These are phyloP conservation scores for Leptographium lundbergii DNA, from an alignment of 2,329 filamentous ascomycete species.

Conservation along the genomic window DNA sequence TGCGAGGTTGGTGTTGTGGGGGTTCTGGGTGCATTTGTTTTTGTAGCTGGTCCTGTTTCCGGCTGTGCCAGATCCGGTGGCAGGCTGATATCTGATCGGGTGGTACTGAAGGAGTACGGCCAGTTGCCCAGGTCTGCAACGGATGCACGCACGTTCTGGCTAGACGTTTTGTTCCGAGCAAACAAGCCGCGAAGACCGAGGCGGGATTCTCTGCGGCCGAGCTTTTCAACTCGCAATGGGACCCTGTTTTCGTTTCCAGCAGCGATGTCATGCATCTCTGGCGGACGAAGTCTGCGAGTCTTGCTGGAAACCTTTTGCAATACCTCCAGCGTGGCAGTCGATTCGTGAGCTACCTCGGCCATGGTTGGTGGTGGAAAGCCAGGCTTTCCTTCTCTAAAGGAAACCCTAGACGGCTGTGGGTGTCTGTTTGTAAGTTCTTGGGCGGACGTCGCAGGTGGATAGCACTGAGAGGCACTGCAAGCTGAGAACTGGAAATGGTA, in stretches of 20 bases:
- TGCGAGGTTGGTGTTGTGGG: neutral
- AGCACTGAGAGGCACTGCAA: neutral
- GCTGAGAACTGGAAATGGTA: neutral
- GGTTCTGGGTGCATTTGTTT: neutral
- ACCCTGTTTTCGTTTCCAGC: conserved; percentile 24
- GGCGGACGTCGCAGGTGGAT: neutral
- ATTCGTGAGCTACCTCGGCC: neutral
- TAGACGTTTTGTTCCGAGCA: conserved; percentile 13
- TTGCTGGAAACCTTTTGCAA: conserved; percentile 18
- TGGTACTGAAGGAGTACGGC: conserved; percentile 24
- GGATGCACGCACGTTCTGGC: conserved; percentile 27
- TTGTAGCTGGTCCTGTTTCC: neutral
- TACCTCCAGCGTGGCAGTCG: conserved; percentile 1
- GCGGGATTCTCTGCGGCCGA: conserved; percentile 36
- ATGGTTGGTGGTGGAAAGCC: neutral
- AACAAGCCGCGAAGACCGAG: conserved; percentile 40
- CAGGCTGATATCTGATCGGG: conserved; percentile 24
- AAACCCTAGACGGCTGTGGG: neutral
- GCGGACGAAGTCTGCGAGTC: conserved; percentile 25
- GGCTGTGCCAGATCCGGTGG: neutral
- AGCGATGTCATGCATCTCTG: conserved; percentile 19
- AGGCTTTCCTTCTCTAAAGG: neutral
- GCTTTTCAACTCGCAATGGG: conserved; percentile 28
- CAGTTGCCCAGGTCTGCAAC: conserved; percentile 31
- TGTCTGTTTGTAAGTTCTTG: neutral